Evolutionary conservation across 768 basidiomycete genomes (phyloP).

Genomic region (Tephrocybe rancida): DNA sequence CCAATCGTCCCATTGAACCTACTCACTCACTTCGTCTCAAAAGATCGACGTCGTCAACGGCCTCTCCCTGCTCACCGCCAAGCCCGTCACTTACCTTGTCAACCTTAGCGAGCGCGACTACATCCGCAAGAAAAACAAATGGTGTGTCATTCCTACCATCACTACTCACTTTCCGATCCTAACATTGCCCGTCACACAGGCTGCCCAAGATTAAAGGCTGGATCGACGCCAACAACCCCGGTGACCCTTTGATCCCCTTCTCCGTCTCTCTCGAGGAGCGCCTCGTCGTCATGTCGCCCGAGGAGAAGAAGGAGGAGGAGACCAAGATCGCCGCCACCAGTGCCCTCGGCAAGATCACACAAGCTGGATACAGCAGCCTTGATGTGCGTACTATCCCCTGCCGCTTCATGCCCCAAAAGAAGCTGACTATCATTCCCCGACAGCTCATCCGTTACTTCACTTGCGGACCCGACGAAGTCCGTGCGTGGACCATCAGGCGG

Average conservation of each 20-base stretch:
- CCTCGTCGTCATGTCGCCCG: constrained; percentile 59
- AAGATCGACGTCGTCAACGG: constrained; percentile 91
- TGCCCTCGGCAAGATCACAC: constrained; percentile 91
- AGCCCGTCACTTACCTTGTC: constrained; percentile 97
- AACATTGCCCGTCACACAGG: constrained; percentile 45
- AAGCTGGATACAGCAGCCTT: constrained; percentile 87
- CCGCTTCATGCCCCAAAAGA: background rate
- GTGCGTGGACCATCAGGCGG: constrained; percentile 95
- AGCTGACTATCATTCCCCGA: constrained; percentile 3
- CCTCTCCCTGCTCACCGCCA: constrained; percentile 91
- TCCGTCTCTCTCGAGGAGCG: constrained; percentile 96
- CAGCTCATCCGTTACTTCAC: constrained; percentile 97
- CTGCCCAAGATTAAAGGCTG: constrained; percentile 96
- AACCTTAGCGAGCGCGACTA: constrained; percentile 96
- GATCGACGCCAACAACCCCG: constrained; percentile 97
- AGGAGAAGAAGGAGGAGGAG: constrained; percentile 80
- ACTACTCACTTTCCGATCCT: background rate
- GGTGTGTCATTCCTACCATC: constrained; percentile 45
- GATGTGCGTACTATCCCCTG: constrained; percentile 52
- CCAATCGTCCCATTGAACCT: background rate
- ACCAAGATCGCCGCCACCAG: constrained; percentile 73
- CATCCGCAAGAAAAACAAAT: constrained; percentile 98
- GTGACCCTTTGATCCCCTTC: constrained; percentile 95
- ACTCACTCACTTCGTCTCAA: constrained; percentile 18
- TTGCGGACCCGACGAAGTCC: constrained; percentile 94